phyloP scores from a whole-genome alignment of 306 rosid species.

The Rosa rugosa region DNA sequence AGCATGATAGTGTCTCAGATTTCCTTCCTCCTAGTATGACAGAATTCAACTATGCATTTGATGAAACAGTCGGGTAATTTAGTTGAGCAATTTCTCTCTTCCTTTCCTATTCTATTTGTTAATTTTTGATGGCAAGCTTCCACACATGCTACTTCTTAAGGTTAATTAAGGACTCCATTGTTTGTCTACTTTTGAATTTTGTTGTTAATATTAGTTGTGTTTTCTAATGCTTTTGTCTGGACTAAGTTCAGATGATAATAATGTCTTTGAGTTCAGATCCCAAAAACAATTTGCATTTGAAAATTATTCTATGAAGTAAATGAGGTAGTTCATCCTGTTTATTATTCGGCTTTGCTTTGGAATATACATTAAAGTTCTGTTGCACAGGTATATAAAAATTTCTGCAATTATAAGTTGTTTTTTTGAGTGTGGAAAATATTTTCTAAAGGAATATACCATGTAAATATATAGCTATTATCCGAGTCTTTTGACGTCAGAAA shows the following conservation, averaged over 20 bases:
- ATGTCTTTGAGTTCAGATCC: neutral
- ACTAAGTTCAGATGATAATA: neutral
- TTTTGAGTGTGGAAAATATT: neutral
- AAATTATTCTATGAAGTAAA: neutral
- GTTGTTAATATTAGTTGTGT: neutral
- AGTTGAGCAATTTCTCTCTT: conserved; percentile 1
- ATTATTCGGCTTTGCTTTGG: neutral
- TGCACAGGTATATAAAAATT: neutral
- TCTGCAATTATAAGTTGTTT: neutral
- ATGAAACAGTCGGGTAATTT: conserved; percentile 62
- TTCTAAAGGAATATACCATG: neutral
- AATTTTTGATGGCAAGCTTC: neutral
- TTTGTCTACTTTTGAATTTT: neutral
- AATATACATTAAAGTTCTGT: neutral
- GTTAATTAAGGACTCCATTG: neutral
- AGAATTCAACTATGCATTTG: conserved; percentile 55
- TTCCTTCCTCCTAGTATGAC: conserved; percentile 71
- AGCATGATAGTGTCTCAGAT: conserved; percentile 52
- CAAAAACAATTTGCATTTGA: neutral
- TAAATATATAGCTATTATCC: neutral
- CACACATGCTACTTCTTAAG: neutral
- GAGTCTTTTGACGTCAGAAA: neutral
- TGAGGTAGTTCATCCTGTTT: neutral
- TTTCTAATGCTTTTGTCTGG: neutral
- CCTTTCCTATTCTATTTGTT: neutral